Evolutionary conservation across 208 protist genomes (phyloP).

Genomic region (Trypanosoma theileri): DNA sequence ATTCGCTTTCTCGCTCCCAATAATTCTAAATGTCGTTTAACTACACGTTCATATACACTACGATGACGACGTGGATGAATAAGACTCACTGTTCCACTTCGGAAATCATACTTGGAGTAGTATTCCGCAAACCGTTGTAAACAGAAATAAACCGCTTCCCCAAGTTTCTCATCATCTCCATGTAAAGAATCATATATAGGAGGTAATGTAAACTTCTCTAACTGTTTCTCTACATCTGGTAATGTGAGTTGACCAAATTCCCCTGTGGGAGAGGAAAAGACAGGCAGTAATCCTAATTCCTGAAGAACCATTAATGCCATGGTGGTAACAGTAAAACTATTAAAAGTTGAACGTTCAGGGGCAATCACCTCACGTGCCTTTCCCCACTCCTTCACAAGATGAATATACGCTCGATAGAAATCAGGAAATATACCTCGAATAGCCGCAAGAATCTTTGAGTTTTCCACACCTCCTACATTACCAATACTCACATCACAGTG

Average conservation of each 20-base stretch:
- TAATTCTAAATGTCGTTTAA: slow-evolving; percentile 52
- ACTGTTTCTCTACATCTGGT: slow-evolving; percentile 41
- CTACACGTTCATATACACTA: slow-evolving; percentile 62
- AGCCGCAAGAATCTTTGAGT: slow-evolving; percentile 75
- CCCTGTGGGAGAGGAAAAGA: slow-evolving; percentile 66
- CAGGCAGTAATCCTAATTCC: slow-evolving; percentile 81
- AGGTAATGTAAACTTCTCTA: slow-evolving; percentile 60
- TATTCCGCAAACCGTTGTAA: slow-evolving; percentile 84
- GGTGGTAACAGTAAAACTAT: slow-evolving; percentile 89
- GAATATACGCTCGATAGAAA: slow-evolving; percentile 86
- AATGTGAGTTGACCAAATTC: slow-evolving; percentile 76
- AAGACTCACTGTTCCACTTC: slow-evolving; percentile 76
- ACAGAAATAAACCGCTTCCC: slow-evolving; percentile 86
- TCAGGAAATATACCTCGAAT: slow-evolving; percentile 76
- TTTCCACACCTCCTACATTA: slow-evolving; percentile 85
- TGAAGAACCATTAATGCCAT: slow-evolving; percentile 92
- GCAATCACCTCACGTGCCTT: slow-evolving; percentile 83
- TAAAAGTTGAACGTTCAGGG: slow-evolving; percentile 82
- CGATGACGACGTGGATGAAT: slow-evolving; percentile 83
- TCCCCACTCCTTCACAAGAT: slow-evolving; percentile 85
- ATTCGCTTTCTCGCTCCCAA: slow-evolving; percentile 43
- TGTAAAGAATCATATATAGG: slow-evolving; percentile 73
- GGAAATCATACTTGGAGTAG: slow-evolving; percentile 85
- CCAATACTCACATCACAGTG: slow-evolving; percentile 89
- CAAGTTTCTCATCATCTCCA: slow-evolving; percentile 78